Evolutionary conservation across 257 asterid genomes (phyloP), one percentile per base, ranked within the genome.

Genomic region (Penstemon newberryi): DNA sequence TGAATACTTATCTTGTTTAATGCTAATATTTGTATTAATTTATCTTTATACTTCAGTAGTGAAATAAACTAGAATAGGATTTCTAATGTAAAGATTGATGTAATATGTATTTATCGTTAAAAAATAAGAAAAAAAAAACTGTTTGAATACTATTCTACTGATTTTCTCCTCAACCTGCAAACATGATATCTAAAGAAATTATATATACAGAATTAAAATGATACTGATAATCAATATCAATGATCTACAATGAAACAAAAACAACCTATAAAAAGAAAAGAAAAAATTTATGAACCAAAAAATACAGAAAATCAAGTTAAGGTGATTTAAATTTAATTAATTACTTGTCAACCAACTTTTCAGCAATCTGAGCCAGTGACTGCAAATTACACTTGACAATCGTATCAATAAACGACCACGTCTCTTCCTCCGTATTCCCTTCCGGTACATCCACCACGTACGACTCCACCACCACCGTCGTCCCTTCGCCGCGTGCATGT

Each of bases 301-400:
- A 8, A 66, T 0, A 41, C 3, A n/a, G n/a, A 0, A 42, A 25
- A 25, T 25, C 33, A 67, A 49, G 52, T 62, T 12, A 45, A 12
- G 66, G 77, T 42, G 44, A 75, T 54, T 81, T 60, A 25, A 25
- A 25, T 25, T 25, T 25, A 25, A 1, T 25, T 25, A 25, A 66
- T 45, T 53, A 5, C 52, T 70, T 7, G 56, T 73, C 66, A 4
- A 70, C 70, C 79, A 69, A 62, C 54, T 74, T 81, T 44, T 82
- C 70, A 1, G 91, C 85, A 25, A 87, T 81, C 59, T 85, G 85
- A 18, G 90, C 86, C 59, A 91, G 69, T 0, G 95, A 91, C 60
- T 84, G 93, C 62, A 91, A 74, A 73, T 91, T 91, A 75, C 97
- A 91, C 73, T 83, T 76, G 7, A 91, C 88, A 58, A 91, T 91